A percentile compares a stretch with the other conserved stretches of the same genome.
These are phyloP conservation scores for Diaporthe sp. DNA, from an alignment of 2,329 filamentous ascomycete species.

Conservation along the genomic window DNA sequence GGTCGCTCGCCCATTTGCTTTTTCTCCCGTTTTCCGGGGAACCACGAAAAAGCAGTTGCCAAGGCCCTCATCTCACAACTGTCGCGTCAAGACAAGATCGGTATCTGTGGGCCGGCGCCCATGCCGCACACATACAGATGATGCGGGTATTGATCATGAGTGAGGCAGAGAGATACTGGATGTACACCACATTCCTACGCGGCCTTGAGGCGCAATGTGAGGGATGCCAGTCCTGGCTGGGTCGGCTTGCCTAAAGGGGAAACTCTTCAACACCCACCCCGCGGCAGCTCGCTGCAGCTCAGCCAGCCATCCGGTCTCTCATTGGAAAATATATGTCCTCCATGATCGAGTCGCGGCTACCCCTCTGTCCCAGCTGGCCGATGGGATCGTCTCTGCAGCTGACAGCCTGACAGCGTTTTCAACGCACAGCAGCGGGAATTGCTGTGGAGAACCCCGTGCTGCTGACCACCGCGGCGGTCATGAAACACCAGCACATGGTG, in stretches of 20 bases:
- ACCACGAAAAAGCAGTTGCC: conserved; percentile 25
- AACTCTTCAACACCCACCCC: conserved; percentile 1
- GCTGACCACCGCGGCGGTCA: conserved; percentile 11
- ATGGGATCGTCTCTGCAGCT: conserved; percentile 22
- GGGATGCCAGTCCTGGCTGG: neutral
- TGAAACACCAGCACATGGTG: conserved; percentile 23
- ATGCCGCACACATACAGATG: neutral
- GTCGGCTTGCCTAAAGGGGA: conserved; percentile 21
- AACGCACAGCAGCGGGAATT: neutral
- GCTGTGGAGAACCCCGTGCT: conserved; percentile 25
- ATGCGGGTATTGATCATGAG: neutral
- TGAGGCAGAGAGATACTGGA: neutral
- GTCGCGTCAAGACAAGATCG: conserved; percentile 16
- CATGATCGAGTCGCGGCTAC: neutral
- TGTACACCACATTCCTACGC: neutral
- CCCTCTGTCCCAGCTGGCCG: neutral
- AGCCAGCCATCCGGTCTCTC: conserved; percentile 16
- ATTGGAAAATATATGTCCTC: neutral
- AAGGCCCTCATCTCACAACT: conserved; percentile 22
- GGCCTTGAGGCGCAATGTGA: neutral
- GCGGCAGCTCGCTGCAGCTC: neutral
- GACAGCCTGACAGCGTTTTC: neutral
- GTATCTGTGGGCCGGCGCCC: conserved; percentile 9
- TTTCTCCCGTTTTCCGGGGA: conserved; percentile 21
- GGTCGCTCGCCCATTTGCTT: conserved; percentile 24